phyloP scores from a whole-genome alignment of 768 basidiomycete genomes.

The Trichaptum fuscoviolaceum region DNA sequence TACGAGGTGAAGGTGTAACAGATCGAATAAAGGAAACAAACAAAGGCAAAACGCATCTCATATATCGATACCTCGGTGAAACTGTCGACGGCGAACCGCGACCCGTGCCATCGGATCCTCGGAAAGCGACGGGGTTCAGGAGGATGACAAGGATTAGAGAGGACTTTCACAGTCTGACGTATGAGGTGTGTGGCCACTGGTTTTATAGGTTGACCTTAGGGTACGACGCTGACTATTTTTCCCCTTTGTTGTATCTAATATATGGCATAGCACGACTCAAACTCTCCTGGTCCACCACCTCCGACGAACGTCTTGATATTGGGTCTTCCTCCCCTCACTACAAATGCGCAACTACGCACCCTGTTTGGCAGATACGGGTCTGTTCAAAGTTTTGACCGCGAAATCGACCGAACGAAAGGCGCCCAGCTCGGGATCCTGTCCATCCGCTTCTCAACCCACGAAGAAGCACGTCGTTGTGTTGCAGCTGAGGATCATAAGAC shows the following conservation, averaged over 20 bases:
- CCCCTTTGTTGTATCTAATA: not conserved
- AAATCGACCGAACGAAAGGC: slow-evolving; percentile 77
- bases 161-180: slow-evolving; percentile 43
- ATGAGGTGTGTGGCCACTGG: slow-evolving; percentile 43
- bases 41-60: slow-evolving; percentile 1
- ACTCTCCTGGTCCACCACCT: slow-evolving; percentile 69
- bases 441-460: slow-evolving; percentile 59
- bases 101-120: slow-evolving; percentile 46
- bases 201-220: slow-evolving; percentile 7
- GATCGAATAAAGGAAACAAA: slow-evolving; percentile 1
- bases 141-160: slow-evolving; percentile 23
- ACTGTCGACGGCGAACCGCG: slow-evolving; percentile 39
- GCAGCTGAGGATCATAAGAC: slow-evolving; percentile 62
- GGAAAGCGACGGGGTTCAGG: slow-evolving; percentile 36
- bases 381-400: slow-evolving; percentile 64
- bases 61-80: slow-evolving; percentile 47
- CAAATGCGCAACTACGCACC: slow-evolving; percentile 56
- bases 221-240: not conserved
- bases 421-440: slow-evolving; percentile 77
- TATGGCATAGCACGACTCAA: slow-evolving; percentile 60
- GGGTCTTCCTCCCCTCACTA: slow-evolving; percentile 66
- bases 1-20: slow-evolving; percentile 24
- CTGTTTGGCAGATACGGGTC: slow-evolving; percentile 61
- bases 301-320: slow-evolving; percentile 69
- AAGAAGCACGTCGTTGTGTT: slow-evolving; percentile 65